Conservation (phyloP, 139 green algal species). For the Chlorella sp. region DNA sequence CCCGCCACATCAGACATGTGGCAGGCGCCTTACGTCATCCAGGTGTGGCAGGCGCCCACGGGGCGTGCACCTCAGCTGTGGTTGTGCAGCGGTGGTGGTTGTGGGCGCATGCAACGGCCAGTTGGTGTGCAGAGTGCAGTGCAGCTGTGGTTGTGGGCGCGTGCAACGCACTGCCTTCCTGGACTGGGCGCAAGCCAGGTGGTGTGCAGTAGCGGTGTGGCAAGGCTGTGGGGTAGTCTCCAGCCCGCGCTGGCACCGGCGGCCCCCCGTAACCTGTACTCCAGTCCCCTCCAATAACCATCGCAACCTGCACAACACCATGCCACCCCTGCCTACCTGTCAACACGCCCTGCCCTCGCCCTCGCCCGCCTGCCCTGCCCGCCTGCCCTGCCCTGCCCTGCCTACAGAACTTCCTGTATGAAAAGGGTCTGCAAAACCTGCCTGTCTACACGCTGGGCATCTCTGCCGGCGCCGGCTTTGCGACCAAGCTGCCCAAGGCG, state of each 20-base stretch:
- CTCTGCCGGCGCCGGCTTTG: slow-evolving; percentile 17
- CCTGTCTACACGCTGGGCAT: slow-evolving; percentile 27
- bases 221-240: too few relatives aligned
- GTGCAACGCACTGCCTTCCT: too few relatives aligned
- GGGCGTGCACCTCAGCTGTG: background rate
- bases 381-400: background rate
- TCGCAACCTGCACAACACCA: too few relatives aligned
- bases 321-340: background rate
- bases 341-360: background rate
- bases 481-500: slow-evolving; percentile 18
- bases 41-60: background rate
- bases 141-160: too few relatives aligned
- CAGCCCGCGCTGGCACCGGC: too few relatives aligned
- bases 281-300: too few relatives aligned
- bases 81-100: background rate
- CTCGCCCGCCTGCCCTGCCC: background rate
- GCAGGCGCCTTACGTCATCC: slow-evolving; percentile 31
- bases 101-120: too few relatives aligned
- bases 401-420: slow-evolving; percentile 38
- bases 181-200: too few relatives aligned
- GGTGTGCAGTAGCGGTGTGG: too few relatives aligned
- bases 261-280: background rate
- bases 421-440: slow-evolving; percentile 25
- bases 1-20: slow-evolving; percentile 1
- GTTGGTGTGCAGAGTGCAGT: too few relatives aligned